Evolutionary conservation across 371 early-diverging fungal genomes (phyloP).

Genomic region (Funneliformis caledonium): DNA sequence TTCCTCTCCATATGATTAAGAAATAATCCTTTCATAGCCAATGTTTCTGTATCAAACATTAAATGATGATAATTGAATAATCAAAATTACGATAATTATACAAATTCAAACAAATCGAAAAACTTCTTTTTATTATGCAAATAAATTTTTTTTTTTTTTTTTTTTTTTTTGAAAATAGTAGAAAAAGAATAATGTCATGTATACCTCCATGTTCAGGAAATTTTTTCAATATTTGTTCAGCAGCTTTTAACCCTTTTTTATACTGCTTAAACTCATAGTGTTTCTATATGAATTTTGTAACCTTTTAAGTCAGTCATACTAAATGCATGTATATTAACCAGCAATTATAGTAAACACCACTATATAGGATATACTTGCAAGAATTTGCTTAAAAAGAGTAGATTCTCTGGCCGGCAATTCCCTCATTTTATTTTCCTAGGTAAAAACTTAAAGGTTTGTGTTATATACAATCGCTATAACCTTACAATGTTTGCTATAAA

Average conservation of each 20-base stretch:
- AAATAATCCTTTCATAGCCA: slow-evolving; percentile 95
- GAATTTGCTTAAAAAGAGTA: slow-evolving; percentile 73
- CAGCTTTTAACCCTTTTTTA: slow-evolving; percentile 91
- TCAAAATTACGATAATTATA: not conserved
- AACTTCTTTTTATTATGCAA: not conserved
- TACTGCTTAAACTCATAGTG: slow-evolving; percentile 93
- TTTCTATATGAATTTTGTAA: slow-evolving; percentile 63
- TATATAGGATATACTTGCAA: slow-evolving; percentile 56
- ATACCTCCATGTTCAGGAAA: slow-evolving; percentile 93
- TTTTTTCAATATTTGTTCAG: slow-evolving; percentile 92
- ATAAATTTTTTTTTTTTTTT: no score
- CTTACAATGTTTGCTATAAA: no score
- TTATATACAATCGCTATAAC: no score
- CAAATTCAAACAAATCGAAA: not conserved
- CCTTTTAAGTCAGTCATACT: not conserved
- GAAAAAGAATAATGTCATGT: not conserved
- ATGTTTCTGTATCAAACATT: slow-evolving; percentile 69
- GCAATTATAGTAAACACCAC: slow-evolving; percentile 1
- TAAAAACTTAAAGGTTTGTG: not conserved
- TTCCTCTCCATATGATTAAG: slow-evolving; percentile 84
- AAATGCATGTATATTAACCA: not conserved
- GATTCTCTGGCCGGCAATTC: slow-evolving; percentile 84
- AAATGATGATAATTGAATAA: not conserved
- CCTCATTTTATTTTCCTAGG: slow-evolving; percentile 43
- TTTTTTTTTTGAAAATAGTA: not conserved